Percentiles rank a stretch among this genome's conserved stretches.
Evolutionary conservation across 208 protist genomes (phyloP).

Genomic region (Acanthamoeba lenticulata): DNA sequence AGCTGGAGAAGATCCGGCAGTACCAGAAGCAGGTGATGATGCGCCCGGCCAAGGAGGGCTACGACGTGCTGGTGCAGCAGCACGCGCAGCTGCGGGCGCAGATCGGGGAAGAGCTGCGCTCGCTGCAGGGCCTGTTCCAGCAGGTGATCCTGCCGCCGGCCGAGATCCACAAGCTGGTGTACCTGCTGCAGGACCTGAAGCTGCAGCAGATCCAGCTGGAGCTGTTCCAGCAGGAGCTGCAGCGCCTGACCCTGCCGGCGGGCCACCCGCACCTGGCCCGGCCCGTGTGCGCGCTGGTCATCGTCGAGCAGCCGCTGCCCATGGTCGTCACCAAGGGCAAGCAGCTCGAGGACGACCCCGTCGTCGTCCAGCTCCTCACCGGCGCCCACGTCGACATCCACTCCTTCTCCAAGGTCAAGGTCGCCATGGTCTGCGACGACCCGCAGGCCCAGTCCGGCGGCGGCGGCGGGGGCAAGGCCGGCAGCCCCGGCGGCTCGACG

Average conservation of each 20-base stretch:
- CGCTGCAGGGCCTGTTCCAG: constrained; percentile 72
- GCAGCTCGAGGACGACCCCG: constrained; percentile 77
- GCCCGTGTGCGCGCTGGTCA: constrained; percentile 70
- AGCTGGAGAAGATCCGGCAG: constrained; percentile 76
- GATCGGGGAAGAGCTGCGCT: constrained; percentile 70
- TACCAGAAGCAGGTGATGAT: constrained; percentile 77
- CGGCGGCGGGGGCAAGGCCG: too few species aligned
- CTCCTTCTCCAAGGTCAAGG: constrained; percentile 72
- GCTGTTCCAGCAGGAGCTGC: constrained; percentile 75
- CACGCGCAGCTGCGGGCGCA: constrained; percentile 72
- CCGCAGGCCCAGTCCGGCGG: constrained; percentile 71
- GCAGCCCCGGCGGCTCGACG: too few species aligned
- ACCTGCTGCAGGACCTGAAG: constrained; percentile 73
- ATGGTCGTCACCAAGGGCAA: constrained; percentile 79
- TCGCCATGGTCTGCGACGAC: constrained; percentile 73
- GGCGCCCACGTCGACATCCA: constrained; percentile 73
- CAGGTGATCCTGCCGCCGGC: constrained; percentile 72
- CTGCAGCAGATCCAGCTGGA: constrained; percentile 79
- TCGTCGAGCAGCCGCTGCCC: constrained; percentile 78
- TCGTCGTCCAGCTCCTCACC: constrained; percentile 76
- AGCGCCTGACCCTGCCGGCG: constrained; percentile 66
- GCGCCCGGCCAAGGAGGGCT: constrained; percentile 74
- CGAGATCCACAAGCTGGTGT: constrained; percentile 74
- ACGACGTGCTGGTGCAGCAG: constrained; percentile 73
- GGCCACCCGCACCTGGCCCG: constrained; percentile 53